Evolutionary conservation across 208 protist genomes (phyloP), one percentile per base, ranked within the genome.

Genomic region (Acanthamoeba culbertsoni): DNA sequence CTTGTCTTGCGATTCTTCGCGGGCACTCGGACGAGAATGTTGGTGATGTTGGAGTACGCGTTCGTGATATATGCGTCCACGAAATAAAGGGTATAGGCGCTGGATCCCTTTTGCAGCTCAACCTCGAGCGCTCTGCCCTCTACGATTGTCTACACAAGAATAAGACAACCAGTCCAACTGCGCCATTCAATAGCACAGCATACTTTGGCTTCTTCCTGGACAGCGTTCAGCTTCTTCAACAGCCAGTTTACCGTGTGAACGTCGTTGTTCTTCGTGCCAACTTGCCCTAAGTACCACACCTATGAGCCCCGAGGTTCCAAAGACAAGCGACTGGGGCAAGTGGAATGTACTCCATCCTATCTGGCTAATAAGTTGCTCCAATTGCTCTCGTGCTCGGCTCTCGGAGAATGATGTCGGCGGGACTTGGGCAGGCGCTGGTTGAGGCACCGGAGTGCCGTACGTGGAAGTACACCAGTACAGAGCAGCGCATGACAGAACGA

Each of bases 21-120:
- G 3, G 82, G 82, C 31, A 90, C 82, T 12, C 82, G 82, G 18
- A 90, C 82, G 7, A 90, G 53, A 31, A 90, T 90, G 53, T 90
- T 90, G 82, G 82, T 90, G 1, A 90, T 65, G 53, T 90, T 65
- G 37, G 82, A 90, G 33, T 90, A 90, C 0, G 31, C 42, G 82
- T 90, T 90, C 35, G 82, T 90, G 82, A 90, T 68, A 53, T 90
- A 90, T 31, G 53, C 55, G 20, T 90, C 35, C 35, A 90, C 55
- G 46, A 90, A 90, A n/a, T 48, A 65, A 40, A 90, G 55, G 20
- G 55, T 68, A 37, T 68, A 90, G 0, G 82, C 46, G 82, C 82
- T 65, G 26, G 53, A 68, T 26, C 82, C 82, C 7, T 40, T 59
- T 40, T 90, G 82, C 33, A 90, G 53, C 53, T 90, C 82, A 46